Conservation (phyloP, 192 early-diverging fungal species). For the Coemansia sp. region DNA sequence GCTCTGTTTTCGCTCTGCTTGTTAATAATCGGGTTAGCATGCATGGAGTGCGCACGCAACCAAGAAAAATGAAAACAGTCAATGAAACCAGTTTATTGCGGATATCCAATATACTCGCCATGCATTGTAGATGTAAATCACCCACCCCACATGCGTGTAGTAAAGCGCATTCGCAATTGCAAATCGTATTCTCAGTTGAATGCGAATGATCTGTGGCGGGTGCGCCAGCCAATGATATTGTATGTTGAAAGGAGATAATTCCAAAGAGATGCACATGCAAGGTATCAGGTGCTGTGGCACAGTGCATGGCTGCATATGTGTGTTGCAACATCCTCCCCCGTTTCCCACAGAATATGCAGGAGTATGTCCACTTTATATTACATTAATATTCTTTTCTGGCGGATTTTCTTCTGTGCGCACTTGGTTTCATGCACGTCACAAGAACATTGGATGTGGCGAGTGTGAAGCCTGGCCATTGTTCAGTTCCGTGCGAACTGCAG, state of each 20-base stretch:
- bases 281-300: constrained; percentile 30
- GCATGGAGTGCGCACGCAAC: neutral
- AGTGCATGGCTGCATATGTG: constrained; percentile 1
- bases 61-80: neutral
- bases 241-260: neutral
- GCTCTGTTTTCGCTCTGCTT: neutral
- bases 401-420: constrained; percentile 3
- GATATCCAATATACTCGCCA: constrained; percentile 6
- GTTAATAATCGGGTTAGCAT: neutral
- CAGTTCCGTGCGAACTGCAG: neutral
- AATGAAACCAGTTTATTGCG: neutral
- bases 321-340: neutral
- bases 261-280: constrained; percentile 3
- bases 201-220: constrained; percentile 12
- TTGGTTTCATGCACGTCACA: neutral
- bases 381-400: neutral
- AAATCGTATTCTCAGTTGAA: neutral
- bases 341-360: neutral
- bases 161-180: constrained; percentile 15
- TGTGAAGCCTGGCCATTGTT: neutral
- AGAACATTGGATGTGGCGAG: constrained; percentile 1
- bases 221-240: constrained; percentile 8
- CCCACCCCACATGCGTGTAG: constrained; percentile 5
- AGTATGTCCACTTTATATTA: neutral
- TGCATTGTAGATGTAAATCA: constrained; percentile 6